Evolutionary conservation across 805 yeast genomes (phyloP), one percentile per base, ranked within the genome.

Genomic region (Candida takata): DNA sequence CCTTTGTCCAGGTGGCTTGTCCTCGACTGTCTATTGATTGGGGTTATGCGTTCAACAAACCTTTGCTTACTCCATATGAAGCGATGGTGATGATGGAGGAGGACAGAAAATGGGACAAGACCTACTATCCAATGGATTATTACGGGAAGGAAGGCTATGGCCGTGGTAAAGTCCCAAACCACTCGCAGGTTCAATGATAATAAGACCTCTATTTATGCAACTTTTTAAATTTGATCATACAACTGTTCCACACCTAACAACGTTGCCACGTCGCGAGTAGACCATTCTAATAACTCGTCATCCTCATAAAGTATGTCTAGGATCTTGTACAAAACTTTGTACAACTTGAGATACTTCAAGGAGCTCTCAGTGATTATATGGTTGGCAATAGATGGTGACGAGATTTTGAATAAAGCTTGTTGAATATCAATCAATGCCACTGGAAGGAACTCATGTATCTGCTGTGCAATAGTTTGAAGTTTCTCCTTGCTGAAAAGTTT

Each of bases 21-120:
- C 98, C 98, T 0, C 69, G 98, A 51, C 64, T 92, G 31, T 85
- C 95, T 2, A 90, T 92, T 28, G 98, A 92, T 58, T 92, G 98
- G 98, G 98, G 98, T 0, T 92, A 92, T 57, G 98, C 98, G 0
- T 92, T 92, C 54, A 77, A 78, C 40, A 84, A 83, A 52, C 98
- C 98, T 0, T 62, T 92, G 29, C 61, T 92, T 39, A 90, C 98
- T 0, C 98, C 98, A 0, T 92, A 92, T 55, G 98, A 92, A 55
- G 86, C 96, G 0, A 86, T 84, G 85, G 95, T 88, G 5, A 72
- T 87, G 70, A 58, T 92, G 47, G 81, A 74, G 7, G 70, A 78
- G 31, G 97, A 87, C 51, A 62, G 62, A 25, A 69, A 65, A 59
- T 84, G 92, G 74, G 64, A 59, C 31, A 72, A 71, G 27, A 65